A percentile compares a stretch with the other conserved stretches of the same genome.
phyloP scores from a whole-genome alignment of 176 grass and related monocot genomes.

The Phragmites australis region DNA sequence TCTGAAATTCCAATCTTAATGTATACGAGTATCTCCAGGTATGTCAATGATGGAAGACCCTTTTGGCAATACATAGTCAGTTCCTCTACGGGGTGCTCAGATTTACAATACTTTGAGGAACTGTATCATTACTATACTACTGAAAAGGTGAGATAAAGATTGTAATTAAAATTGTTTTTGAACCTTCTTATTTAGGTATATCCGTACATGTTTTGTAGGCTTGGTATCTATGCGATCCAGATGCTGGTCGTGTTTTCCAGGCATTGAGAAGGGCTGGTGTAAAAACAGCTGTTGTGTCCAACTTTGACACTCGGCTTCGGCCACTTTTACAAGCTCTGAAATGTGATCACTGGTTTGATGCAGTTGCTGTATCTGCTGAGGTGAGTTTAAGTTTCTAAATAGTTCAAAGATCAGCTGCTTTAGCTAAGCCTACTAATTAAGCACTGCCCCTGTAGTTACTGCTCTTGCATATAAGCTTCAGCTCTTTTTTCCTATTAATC shows the following conservation, averaged over 20 bases:
- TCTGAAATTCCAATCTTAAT: slow-evolving; percentile 1
- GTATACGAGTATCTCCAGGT: slow-evolving; percentile 51
- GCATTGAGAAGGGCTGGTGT: slow-evolving; percentile 85
- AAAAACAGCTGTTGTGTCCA: slow-evolving; percentile 89
- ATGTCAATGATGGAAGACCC: slow-evolving; percentile 91
- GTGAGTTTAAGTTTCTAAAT: slow-evolving; percentile 40
- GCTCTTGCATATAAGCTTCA: background rate
- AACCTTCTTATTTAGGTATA: slow-evolving; percentile 14
- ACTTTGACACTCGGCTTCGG: slow-evolving; percentile 89
- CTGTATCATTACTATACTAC: slow-evolving; percentile 91
- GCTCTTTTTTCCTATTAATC: background rate
- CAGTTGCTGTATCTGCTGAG: slow-evolving; percentile 90
- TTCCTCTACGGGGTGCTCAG: slow-evolving; percentile 86
- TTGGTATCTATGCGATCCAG: slow-evolving; percentile 85
- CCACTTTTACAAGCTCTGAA: slow-evolving; percentile 84
- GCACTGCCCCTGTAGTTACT: background rate
- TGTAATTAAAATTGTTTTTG: background rate
- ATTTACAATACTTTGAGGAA: slow-evolving; percentile 93
- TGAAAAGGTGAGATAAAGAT: slow-evolving; percentile 62
- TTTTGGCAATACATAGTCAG: slow-evolving; percentile 94
- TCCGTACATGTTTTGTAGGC: slow-evolving; percentile 59
- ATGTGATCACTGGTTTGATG: slow-evolving; percentile 92
- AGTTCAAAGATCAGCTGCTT: background rate
- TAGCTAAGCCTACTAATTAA: background rate
- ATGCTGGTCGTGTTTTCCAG: slow-evolving; percentile 76